Evolutionary conservation across 352 stramenopile genomes (phyloP), one percentile per base, ranked within the genome.

Genomic region (Phytophthora pseudosyringae): DNA sequence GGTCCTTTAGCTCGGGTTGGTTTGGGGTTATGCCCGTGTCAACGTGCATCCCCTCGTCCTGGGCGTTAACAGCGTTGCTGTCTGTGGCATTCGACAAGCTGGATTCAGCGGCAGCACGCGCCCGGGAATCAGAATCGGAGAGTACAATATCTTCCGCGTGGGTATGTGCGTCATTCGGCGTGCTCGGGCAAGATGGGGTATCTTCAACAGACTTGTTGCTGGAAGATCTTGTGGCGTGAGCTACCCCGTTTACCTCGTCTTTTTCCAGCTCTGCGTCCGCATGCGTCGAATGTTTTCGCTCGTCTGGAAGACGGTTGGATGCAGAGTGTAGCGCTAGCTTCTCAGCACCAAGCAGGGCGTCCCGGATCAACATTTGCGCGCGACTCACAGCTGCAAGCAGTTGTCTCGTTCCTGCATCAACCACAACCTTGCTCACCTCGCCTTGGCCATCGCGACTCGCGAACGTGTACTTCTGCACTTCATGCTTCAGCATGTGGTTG

Each of bases 1-100:
- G 53, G 47, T 92, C 83, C 25, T 81, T 78, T 32, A 90, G 49
- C 29, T 87, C 78, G 4, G 75, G 76, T 46, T 85, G 64, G 15
- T 75, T 54, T 21, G 51, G 16, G 10, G 43, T 15, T 4, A 59
- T 36, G 10, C 53, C 52, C 25, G 28, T 47, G 13, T 64, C 54
- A 13, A 58, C 40, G 29, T 57, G 64, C 13, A 39, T 21, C 21
- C 21, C 12, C 7, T 54, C 40, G 26, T 71, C 44, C 13, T 58
- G 7, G 13, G 4, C 36, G n/a, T 5, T 45, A 28, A 9, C 11
- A 4, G 5, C 11, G n/a, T 44, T 21, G 25, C 15, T 57, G 18
- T 41, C 44, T 45, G 15, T 12, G 41, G 8, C 16, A 15, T 25
- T 51, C 25, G 15, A 32, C 26, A 10, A 36, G 29, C 13, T 45